Evolutionary conservation across 768 basidiomycete genomes (phyloP), one percentile per base, ranked within the genome.

Genomic region (Scleroderma citrinum): DNA sequence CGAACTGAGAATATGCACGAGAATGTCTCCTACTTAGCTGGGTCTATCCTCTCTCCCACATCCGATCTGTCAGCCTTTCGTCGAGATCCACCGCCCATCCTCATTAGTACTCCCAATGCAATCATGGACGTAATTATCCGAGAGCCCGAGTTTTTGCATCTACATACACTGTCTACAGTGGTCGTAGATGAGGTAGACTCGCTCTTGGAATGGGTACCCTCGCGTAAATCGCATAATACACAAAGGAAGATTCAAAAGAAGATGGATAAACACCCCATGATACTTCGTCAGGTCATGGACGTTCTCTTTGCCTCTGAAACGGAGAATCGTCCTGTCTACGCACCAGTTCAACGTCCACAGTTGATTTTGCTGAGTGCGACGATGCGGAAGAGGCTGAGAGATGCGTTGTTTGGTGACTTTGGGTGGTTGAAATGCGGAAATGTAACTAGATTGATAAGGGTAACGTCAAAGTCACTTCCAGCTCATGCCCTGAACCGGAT

Each of bases 151-250:
- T 72, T 68, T 13, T 62, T 87, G 17, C 70, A 72, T 46, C 52
- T 85, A 42, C 56, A 63, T 6, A 66, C 64, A 43, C 65, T 86
- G 45, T 76, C 76, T 13, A 76, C 75, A 2, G 73, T 90, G 41
- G 80, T 82, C 31, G 80, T 89, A 47, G 87, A 90, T 54, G 87
- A 90, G 61, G 82, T 80, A 41, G 88, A 90, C 58, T 84, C 82
- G 62, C 68, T 89, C 35, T 70, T 91, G 47, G 78, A 77, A 50
- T 76, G 73, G 2, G 65, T 75, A 5, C 76, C 82, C 17, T 63
- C 59, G 50, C 72, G 69, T 50, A 64, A 65, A 62, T 38, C 69
- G 54, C 58, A 73, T 59, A 60, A 70, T 29, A 72, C 65, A 44
- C 61, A 57, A 44, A 61, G 63, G 49, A 75, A 71, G 57, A 69